Conservation (phyloP, 352 stramenopile species). For the Pythium chondricola region DNA sequence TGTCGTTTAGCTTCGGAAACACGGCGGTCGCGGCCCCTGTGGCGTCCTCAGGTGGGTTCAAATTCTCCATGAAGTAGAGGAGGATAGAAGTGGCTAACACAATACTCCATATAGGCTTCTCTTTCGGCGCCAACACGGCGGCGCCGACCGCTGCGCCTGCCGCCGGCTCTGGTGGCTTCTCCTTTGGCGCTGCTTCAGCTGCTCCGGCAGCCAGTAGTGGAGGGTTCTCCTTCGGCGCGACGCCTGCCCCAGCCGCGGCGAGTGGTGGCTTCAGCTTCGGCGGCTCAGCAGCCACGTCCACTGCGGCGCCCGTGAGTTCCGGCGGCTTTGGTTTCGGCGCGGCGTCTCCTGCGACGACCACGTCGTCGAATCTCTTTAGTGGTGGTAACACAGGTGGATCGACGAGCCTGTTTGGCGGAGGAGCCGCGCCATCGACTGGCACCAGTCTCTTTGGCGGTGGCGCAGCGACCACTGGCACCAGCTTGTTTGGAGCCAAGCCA, state of each 20-base stretch:
- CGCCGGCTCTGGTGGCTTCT: too few species aligned
- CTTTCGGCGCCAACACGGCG: slow-evolving; percentile 6
- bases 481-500: slow-evolving; percentile 21
- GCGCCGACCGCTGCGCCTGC: neutral
- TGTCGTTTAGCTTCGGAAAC: slow-evolving; percentile 31
- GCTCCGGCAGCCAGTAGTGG: too few species aligned
- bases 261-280: slow-evolving; percentile 34
- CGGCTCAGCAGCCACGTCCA: slow-evolving; percentile 5
- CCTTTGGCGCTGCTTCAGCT: slow-evolving; percentile 19
- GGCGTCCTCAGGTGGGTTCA: slow-evolving; percentile 21
- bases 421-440: slow-evolving; percentile 3
- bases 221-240: neutral
- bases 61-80: too few species aligned
- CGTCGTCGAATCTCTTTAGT: slow-evolving; percentile 15
- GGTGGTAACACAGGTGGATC: slow-evolving; percentile 10
- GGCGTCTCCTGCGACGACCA: slow-evolving; percentile 11
- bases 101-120: too few species aligned
- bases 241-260: slow-evolving; percentile 4
- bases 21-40: slow-evolving; percentile 22
- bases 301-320: slow-evolving; percentile 10
- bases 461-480: slow-evolving; percentile 4
- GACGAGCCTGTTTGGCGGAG: slow-evolving; percentile 23
- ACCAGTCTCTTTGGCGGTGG: slow-evolving; percentile 26
- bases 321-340: slow-evolving; percentile 26
- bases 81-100: too few species aligned